Conservation (phyloP, 805 yeast genomes). For the Wickerhamiella kurtzmanii region DNA sequence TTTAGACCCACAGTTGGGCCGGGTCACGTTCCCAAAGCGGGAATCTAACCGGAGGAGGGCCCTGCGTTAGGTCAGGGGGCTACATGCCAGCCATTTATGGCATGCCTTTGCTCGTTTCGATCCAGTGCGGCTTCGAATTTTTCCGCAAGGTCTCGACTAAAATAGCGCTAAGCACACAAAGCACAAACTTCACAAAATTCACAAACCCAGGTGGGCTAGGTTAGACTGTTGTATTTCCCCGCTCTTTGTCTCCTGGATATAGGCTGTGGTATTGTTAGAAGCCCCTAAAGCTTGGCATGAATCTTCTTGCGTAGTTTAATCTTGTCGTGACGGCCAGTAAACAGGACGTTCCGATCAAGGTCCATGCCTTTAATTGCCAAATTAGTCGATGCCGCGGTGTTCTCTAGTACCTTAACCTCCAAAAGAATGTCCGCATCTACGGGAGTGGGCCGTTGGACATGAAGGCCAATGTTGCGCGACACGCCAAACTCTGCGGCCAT, state of each 20-base stretch:
- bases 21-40: too few relatives aligned
- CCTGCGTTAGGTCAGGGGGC: too few relatives aligned
- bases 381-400: slow-evolving; percentile 8
- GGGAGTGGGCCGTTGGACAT: slow-evolving; percentile 8
- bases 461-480: slow-evolving; percentile 14
- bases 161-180: too few relatives aligned
- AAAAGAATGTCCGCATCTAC: slow-evolving; percentile 9
- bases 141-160: too few relatives aligned
- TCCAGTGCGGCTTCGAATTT: not conserved
- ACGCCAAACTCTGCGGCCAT: slow-evolving; percentile 9
- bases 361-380: slow-evolving; percentile 5
- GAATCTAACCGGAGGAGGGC: too few relatives aligned
- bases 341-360: slow-evolving; percentile 9
- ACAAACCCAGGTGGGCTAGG: too few relatives aligned
- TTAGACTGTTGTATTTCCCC: too few relatives aligned
- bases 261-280: not conserved
- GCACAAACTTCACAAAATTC: too few relatives aligned
- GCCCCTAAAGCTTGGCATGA: slow-evolving; percentile 8
- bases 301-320: slow-evolving; percentile 12
- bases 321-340: slow-evolving; percentile 15
- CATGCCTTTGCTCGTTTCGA: not conserved
- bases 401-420: slow-evolving; percentile 12
- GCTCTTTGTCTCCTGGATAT: too few relatives aligned
- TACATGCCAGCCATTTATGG: too few relatives aligned
- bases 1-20: too few relatives aligned